Conservation (phyloP, 176 grass and related monocot genomes). For the barley (Hordeum vulgare) region MorexV3_pseudomolecules_assembly NC_058519.1:26997889-26998388, state of each 20-base stretch:
- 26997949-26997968: background rate
- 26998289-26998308: background rate
- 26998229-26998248: background rate
- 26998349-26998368: background rate
- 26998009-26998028: background rate
- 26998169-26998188: background rate
- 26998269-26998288: background rate
- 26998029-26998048: background rate
- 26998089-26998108: background rate
- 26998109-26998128: background rate
- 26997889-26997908: background rate
- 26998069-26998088: background rate
- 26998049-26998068: background rate
- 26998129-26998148: background rate
- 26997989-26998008: background rate
- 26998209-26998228: constrained; percentile 3
- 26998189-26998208: background rate
- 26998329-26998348: background rate
- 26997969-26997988: background rate
- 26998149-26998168: constrained; percentile 44
- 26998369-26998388: background rate
- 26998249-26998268: background rate
- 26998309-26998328: background rate
- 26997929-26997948: background rate
- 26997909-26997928: background rate